A percentile compares a stretch with the other conserved stretches of the same genome.
Conservation (phyloP, 139 green algal genomes). For the Zygnema circumcarinatum region DNA sequence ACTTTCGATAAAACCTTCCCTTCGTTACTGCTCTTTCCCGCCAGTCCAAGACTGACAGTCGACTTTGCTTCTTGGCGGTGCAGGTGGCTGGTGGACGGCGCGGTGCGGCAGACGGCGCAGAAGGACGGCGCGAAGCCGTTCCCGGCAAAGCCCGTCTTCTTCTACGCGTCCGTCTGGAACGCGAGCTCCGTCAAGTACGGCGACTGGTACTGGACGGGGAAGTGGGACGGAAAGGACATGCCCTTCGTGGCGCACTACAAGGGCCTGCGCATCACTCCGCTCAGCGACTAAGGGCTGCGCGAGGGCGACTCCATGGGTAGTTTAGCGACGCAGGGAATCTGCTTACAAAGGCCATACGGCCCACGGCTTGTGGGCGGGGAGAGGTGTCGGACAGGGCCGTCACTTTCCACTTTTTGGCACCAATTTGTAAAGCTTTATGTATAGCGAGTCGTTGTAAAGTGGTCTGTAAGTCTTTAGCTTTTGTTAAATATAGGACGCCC, state of each 20-base stretch:
- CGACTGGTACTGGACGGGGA: neutral
- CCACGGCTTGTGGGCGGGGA: too few species aligned
- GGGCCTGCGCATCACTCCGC: neutral
- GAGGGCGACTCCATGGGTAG: too few species aligned
- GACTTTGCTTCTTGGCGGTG: neutral
- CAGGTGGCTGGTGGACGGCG: conserved; percentile 41
- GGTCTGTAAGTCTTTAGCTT: too few species aligned
- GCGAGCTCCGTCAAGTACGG: neutral
- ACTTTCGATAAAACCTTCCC: neutral
- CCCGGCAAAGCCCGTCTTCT: conserved; percentile 39
- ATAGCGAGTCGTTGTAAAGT: too few species aligned
- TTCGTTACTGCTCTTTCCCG: neutral
- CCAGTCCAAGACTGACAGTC: neutral
- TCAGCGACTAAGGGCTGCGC: too few species aligned
- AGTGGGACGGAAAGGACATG: neutral
- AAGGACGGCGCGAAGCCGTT: neutral
- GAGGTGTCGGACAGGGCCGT: too few species aligned
- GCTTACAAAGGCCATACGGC: too few species aligned
- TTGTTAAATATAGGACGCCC: too few species aligned
- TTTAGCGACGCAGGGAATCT: too few species aligned
- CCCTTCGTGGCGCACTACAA: conserved; percentile 28
- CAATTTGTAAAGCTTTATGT: too few species aligned
- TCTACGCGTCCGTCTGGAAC: conserved; percentile 49
- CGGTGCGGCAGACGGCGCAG: neutral
- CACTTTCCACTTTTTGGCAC: too few species aligned